Percentiles rank a stretch among this genome's conserved stretches.
phyloP scores from a whole-genome alignment of 2,329 filamentous ascomycete genomes.

The Cordyceps cicadae region DNA sequence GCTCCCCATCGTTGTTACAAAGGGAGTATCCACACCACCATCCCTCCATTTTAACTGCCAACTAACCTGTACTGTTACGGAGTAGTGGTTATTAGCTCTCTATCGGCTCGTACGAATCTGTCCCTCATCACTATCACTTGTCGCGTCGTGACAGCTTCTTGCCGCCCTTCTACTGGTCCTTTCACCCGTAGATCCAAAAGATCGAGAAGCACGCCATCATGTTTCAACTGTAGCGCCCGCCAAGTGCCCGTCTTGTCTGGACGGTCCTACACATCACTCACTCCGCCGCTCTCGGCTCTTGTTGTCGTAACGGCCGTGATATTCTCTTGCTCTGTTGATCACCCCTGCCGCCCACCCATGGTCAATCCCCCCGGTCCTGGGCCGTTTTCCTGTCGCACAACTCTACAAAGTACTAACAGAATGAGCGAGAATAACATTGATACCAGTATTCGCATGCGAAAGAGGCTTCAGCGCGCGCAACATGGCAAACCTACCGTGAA shows the following conservation, averaged over 20 bases:
- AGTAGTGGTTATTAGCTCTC: too few relatives aligned
- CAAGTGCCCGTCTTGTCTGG: conserved; percentile 12
- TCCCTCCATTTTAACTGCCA: neutral
- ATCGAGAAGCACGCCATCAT: conserved; percentile 20
- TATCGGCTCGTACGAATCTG: neutral
- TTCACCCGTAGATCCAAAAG: neutral
- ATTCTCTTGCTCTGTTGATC: neutral
- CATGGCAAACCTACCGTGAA: neutral
- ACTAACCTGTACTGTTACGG: too few relatives aligned
- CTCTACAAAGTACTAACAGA: too few relatives aligned
- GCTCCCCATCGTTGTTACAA: too few relatives aligned
- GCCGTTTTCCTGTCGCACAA: too few relatives aligned
- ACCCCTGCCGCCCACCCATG: too few relatives aligned
- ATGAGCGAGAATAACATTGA: too few relatives aligned
- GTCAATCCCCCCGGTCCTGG: too few relatives aligned
- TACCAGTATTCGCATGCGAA: too few relatives aligned
- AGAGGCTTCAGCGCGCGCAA: too few relatives aligned
- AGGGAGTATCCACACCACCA: too few relatives aligned
- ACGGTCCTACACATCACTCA: neutral
- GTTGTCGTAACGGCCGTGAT: neutral
- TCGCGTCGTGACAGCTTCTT: neutral
- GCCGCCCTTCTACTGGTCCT: neutral
- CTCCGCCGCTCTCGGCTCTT: neutral
- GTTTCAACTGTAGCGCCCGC: conserved; percentile 17
- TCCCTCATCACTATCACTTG: neutral